Evolutionary conservation across 441 rosid genomes (phyloP), one percentile per base, ranked within the genome.

Genomic region (Omphalea diandra): DNA sequence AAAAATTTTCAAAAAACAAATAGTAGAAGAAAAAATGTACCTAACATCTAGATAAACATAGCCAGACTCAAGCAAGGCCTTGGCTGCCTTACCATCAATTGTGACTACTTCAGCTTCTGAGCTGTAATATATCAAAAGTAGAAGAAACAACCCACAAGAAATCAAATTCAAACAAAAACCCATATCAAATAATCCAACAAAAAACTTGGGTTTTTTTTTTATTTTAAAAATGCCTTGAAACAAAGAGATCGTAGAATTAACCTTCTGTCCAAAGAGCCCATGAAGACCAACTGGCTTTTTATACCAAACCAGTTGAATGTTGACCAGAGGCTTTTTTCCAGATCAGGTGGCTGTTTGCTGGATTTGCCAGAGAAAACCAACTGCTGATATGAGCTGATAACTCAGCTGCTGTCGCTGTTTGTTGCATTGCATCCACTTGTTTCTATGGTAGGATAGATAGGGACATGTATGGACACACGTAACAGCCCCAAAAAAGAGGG

Each of bases 41-140:
- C 91, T 86, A 67, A 87, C 94, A 70, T 86, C 94, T 3, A 88
- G 77, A 68, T 79, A 88, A 47, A 43, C 52, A 71, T 83, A 68
- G 53, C 85, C 97, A 14, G 88, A 82, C 4, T 75, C 66, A 75
- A 87, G 75, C 71, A 91, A 76, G 72, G 38, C 61, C 59, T 73
- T 75, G 11, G 89, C 84, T 62, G 80, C 78, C 70, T 27, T 66
- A 49, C 86, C 90, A 72, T 87, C 90, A 56, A 91, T 35, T 14
- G 91, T 89, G 22, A 80, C 74, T 44, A 87, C 89, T 79, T 76
- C 84, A 65, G 82, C 64, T 49, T 72, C 83, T 20, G 81, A 72
- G 73, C 80, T 86, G 58, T 74, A 52, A 69, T 64, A 18, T 47
- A 50, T 61, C 53, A 61, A 43, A 38, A 63, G 33, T 22, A 80